phyloP scores from a whole-genome alignment of 2,329 filamentous ascomycete species.

The Paramyrothecium sp. region DNA sequence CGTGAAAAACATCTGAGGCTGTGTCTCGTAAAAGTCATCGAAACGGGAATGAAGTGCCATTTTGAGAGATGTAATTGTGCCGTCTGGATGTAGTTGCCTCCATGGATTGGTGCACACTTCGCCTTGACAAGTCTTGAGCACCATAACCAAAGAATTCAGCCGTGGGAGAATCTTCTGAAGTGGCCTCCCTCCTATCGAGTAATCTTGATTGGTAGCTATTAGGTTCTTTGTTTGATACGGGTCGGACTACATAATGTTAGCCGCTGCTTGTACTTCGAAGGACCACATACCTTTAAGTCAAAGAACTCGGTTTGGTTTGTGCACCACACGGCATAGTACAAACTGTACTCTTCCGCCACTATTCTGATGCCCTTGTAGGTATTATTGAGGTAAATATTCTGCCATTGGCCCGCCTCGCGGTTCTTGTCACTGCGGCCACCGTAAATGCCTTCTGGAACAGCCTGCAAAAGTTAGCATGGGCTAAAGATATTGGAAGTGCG shows the following conservation, averaged over 20 bases:
- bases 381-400: constrained; percentile 35
- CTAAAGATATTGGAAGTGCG: too few species aligned
- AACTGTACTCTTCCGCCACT: constrained; percentile 50
- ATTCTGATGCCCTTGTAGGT: constrained; percentile 63
- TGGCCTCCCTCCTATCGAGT: neutral
- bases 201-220: constrained; percentile 9
- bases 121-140: constrained; percentile 60
- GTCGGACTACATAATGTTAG: constrained; percentile 39
- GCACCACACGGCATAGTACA: constrained; percentile 70
- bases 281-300: constrained; percentile 45
- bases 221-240: constrained; percentile 51
- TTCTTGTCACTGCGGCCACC: constrained; percentile 11
- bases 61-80: constrained; percentile 46
- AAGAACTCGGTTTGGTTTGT: constrained; percentile 67
- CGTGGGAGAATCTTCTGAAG: constrained; percentile 42
- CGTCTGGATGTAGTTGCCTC: constrained; percentile 53
- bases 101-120: constrained; percentile 54
- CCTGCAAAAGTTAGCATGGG: neutral
- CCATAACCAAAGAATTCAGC: constrained; percentile 57
- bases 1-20: constrained; percentile 47
- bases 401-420: constrained; percentile 6
- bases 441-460: neutral
- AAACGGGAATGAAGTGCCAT: constrained; percentile 48
- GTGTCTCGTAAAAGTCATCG: constrained; percentile 51
- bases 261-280: neutral